These are phyloP conservation scores for Physcomitrellopsis africana DNA, from an alignment of 225 moss, liverwort and hornwort genomes.

Conservation along the genomic window DNA sequence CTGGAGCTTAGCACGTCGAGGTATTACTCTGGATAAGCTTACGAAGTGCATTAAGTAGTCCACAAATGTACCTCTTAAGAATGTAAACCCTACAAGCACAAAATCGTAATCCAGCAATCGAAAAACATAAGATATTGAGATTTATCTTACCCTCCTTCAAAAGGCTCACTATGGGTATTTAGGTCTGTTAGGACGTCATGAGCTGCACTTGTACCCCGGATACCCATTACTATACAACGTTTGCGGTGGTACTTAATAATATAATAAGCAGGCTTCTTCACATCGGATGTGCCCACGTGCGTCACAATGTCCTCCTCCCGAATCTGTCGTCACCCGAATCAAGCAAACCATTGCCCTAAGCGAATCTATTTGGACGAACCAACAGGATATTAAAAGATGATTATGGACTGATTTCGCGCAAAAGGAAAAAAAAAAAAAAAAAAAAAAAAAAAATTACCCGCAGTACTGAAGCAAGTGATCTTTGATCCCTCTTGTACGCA, in stretches of 20 bases:
- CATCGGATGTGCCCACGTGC: constrained; percentile 56
- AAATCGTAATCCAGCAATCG: not conserved
- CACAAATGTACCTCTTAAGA: no score
- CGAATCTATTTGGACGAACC: no score
- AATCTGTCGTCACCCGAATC: constrained; percentile 45
- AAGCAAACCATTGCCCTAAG: not conserved
- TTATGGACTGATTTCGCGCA: no score
- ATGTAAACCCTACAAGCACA: not conserved
- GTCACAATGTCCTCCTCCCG: constrained; percentile 63
- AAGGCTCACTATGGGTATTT: constrained; percentile 82
- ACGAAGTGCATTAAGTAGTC: no score
- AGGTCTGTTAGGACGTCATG: constrained; percentile 84
- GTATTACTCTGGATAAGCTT: no score
- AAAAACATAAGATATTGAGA: not conserved
- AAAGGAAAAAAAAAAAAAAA: no score
- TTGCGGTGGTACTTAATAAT: constrained; percentile 61
- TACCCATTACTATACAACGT: constrained; percentile 74
- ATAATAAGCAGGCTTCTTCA: constrained; percentile 84
- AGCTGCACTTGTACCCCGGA: constrained; percentile 81
- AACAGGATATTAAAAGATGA: no score
- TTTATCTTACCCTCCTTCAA: constrained; percentile 72
- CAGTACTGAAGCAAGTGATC: constrained; percentile 55
- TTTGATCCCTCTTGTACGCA: constrained; percentile 57
- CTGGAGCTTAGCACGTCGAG: not conserved
- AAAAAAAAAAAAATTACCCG: constrained; percentile 59